These are phyloP conservation scores for Neonectria faginata DNA, from an alignment of 2,329 filamentous ascomycete species.

Conservation along the genomic window DNA sequence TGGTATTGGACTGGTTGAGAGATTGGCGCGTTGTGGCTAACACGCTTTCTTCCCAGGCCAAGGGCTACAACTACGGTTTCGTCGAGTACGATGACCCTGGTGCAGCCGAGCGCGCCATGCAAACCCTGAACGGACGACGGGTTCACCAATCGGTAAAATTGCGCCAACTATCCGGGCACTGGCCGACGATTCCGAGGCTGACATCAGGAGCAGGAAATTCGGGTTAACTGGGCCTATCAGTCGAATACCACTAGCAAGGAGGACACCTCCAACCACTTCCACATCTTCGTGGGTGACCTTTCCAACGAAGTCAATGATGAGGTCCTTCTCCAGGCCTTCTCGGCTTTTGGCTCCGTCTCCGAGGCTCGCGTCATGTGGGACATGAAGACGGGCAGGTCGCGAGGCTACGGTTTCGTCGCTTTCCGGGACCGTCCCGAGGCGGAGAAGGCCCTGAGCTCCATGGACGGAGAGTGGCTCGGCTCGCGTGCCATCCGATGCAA, in stretches of 20 bases:
- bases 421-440: conserved; percentile 95
- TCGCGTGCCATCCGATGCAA: conserved; percentile 99
- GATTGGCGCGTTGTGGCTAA: conserved; percentile 18
- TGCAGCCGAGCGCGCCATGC: conserved; percentile 96
- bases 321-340: conserved; percentile 91
- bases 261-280: conserved; percentile 97
- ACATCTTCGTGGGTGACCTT: conserved; percentile 97
- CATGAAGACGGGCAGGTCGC: conserved; percentile 98
- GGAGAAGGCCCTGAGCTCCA: conserved; percentile 94
- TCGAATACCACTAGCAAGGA: conserved; percentile 95
- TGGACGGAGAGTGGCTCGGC: conserved; percentile 99
- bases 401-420: conserved; percentile 97
- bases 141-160: conserved; percentile 87
- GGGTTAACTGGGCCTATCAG: conserved; percentile 99
- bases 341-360: conserved; percentile 93
- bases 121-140: conserved; percentile 92
- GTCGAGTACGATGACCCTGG: conserved; percentile 98
- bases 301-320: conserved; percentile 99
- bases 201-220: conserved; percentile 79
- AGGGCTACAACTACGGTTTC: conserved; percentile 99
- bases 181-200: conserved; percentile 24
- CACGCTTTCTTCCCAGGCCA: conserved; percentile 70
- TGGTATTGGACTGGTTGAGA: not conserved
- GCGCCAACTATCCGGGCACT: conserved; percentile 9
- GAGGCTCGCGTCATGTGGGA: conserved; percentile 99